A percentile compares a stretch with the other conserved stretches of the same genome.
These are phyloP conservation scores for Fusarium setosum DNA, from an alignment of 2,329 filamentous ascomycete genomes.

Conservation along the genomic window DNA sequence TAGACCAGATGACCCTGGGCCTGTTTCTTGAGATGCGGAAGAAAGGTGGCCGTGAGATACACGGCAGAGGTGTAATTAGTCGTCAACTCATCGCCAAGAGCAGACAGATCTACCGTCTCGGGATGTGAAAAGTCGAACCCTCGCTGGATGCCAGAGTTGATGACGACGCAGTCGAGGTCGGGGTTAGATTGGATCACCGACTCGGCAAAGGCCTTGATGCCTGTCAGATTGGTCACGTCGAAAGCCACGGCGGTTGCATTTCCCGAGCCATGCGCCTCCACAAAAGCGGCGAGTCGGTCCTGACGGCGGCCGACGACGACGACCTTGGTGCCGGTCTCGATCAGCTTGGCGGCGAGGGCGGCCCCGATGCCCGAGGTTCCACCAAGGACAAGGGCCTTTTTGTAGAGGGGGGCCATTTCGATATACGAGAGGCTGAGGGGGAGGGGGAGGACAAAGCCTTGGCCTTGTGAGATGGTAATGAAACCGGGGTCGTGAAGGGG, in stretches of 20 bases:
- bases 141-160: constrained; percentile 68
- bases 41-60: constrained; percentile 42
- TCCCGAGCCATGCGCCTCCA: constrained; percentile 54
- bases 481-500: not conserved
- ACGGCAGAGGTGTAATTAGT: constrained; percentile 44
- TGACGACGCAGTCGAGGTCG: constrained; percentile 59
- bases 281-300: constrained; percentile 61
- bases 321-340: constrained; percentile 56
- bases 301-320: constrained; percentile 60
- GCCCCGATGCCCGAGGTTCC: constrained; percentile 45
- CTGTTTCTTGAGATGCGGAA: constrained; percentile 40
- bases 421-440: not conserved
- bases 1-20: constrained; percentile 32
- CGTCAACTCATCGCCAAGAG: constrained; percentile 41
- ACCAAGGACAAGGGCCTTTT: constrained; percentile 56
- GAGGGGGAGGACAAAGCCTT: not conserved
- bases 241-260: constrained; percentile 50
- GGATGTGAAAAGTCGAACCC: constrained; percentile 46
- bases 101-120: constrained; percentile 42
- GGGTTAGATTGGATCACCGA: constrained; percentile 24
- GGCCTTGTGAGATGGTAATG: not conserved
- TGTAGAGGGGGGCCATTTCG: constrained; percentile 42
- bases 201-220: constrained; percentile 41
- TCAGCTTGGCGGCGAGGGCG: constrained; percentile 51
- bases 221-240: constrained; percentile 58